A percentile compares a stretch with the other conserved stretches of the same genome.
phyloP scores from a whole-genome alignment of 371 early-diverging fungal genomes.

The Vavraia culicis region DNA sequence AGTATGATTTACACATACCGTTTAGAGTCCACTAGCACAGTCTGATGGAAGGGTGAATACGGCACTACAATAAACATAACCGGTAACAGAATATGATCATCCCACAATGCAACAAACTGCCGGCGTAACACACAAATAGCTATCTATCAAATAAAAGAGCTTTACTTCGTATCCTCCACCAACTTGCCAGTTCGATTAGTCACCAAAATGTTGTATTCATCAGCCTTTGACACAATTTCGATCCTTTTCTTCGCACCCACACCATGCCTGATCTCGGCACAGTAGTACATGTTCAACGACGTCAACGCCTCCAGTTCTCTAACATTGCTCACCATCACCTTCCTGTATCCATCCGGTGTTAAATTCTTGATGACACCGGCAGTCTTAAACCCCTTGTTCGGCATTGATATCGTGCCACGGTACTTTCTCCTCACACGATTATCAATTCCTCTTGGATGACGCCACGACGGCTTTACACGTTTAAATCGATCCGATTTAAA shows the following conservation, averaged over 20 bases:
- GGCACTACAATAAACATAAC: background rate
- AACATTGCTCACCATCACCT: conserved; percentile 75
- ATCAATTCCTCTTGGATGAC: conserved; percentile 99
- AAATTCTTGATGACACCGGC: conserved; percentile 79
- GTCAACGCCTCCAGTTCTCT: conserved; percentile 77
- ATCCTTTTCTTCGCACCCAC: conserved; percentile 87
- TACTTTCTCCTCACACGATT: conserved; percentile 87
- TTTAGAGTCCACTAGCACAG: background rate
- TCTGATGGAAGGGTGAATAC: background rate
- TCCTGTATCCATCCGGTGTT: conserved; percentile 88
- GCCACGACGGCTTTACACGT: conserved; percentile 75
- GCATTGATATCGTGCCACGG: conserved; percentile 90
- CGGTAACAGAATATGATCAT: background rate
- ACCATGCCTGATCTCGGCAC: conserved; percentile 91
- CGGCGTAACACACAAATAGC: conserved; percentile 2
- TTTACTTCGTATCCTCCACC: conserved; percentile 57
- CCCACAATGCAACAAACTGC: background rate
- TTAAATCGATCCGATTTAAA: conserved; percentile 92
- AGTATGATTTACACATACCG: too few species aligned
- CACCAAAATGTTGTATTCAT: conserved; percentile 81
- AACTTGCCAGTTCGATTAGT: conserved; percentile 83
- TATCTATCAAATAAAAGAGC: conserved; percentile 5
- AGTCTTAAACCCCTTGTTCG: conserved; percentile 65
- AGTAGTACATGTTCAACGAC: conserved; percentile 90
- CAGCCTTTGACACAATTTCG: conserved; percentile 78